A percentile compares a stretch with the other conserved stretches of the same genome.
Evolutionary conservation across 306 rosid species (phyloP).

Genomic region (Coriaria nepalensis): DNA sequence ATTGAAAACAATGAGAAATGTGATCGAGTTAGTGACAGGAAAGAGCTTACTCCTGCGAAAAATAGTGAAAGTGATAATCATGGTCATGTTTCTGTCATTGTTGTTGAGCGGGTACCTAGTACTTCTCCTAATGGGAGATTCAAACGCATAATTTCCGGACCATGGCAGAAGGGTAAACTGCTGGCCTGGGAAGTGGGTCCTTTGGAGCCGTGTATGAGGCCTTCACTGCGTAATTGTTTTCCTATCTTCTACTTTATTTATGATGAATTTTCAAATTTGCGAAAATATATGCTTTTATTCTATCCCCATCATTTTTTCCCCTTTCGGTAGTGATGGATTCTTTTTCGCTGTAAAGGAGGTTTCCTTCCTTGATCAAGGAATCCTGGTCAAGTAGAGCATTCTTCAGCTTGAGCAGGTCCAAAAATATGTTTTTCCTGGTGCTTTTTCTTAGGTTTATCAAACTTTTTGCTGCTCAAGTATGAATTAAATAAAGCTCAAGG

Average conservation of each 20-base stretch:
- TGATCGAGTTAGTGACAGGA: constrained; percentile 24
- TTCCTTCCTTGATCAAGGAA: constrained; percentile 83
- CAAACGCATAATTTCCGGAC: constrained; percentile 25
- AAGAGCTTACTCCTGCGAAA: constrained; percentile 20
- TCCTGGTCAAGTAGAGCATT: constrained; percentile 72
- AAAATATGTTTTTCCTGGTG: neutral
- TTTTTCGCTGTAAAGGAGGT: constrained; percentile 95
- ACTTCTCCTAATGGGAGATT: constrained; percentile 56
- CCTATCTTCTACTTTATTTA: too few relatives aligned
- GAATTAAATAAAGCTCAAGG: too few relatives aligned
- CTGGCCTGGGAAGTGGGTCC: constrained; percentile 86
- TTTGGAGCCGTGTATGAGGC: constrained; percentile 90
- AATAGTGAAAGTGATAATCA: constrained; percentile 43
- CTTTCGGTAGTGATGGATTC: constrained; percentile 40
- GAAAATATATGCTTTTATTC: neutral
- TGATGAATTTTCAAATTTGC: too few relatives aligned
- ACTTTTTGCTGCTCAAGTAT: too few relatives aligned
- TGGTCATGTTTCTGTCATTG: constrained; percentile 62
- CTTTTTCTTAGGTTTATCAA: too few relatives aligned
- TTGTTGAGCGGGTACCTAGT: constrained; percentile 38
- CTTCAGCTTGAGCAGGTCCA: constrained; percentile 72
- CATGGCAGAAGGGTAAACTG: constrained; percentile 62
- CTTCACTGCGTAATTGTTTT: constrained; percentile 54
- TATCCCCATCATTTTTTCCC: neutral
- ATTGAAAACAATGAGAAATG: constrained; percentile 5